phyloP scores from a whole-genome alignment of 345 rosid genomes.

The Excoecaria cochinchinensis region DNA sequence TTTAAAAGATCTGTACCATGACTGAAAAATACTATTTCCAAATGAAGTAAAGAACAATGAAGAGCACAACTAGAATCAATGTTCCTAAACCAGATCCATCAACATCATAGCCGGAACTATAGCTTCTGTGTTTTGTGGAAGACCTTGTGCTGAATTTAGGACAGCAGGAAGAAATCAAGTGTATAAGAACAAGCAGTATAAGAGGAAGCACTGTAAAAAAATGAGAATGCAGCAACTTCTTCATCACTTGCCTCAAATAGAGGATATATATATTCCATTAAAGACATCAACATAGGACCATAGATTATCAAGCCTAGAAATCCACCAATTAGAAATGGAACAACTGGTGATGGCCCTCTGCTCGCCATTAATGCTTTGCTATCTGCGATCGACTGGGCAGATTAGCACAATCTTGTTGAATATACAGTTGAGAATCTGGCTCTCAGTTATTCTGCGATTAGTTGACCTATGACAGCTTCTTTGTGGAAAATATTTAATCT shows the following conservation, averaged over 20 bases:
- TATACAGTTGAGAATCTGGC: too few species aligned
- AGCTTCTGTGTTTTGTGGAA: not conserved
- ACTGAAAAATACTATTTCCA: not conserved
- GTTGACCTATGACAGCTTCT: constrained; percentile 18
- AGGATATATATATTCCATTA: constrained; percentile 16
- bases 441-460: constrained; percentile 14
- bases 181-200: constrained; percentile 24
- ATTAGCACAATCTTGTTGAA: not conserved
- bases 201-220: constrained; percentile 18
- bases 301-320: constrained; percentile 32
- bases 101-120: constrained; percentile 19
- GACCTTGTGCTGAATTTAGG: constrained; percentile 4
- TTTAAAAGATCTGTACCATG: not conserved
- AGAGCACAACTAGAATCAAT: constrained; percentile 37
- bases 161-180: constrained; percentile 20
- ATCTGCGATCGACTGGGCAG: not conserved
- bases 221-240: not conserved
- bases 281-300: constrained; percentile 24
- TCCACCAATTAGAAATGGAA: constrained; percentile 45
- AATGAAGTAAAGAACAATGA: constrained; percentile 29
- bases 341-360: constrained; percentile 52
- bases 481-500: not conserved
- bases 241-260: constrained; percentile 19
- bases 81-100: constrained; percentile 43
- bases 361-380: constrained; percentile 16